phyloP scores from a whole-genome alignment of 352 stramenopile genomes.

The Globisporangium acanthophoron region DNA sequence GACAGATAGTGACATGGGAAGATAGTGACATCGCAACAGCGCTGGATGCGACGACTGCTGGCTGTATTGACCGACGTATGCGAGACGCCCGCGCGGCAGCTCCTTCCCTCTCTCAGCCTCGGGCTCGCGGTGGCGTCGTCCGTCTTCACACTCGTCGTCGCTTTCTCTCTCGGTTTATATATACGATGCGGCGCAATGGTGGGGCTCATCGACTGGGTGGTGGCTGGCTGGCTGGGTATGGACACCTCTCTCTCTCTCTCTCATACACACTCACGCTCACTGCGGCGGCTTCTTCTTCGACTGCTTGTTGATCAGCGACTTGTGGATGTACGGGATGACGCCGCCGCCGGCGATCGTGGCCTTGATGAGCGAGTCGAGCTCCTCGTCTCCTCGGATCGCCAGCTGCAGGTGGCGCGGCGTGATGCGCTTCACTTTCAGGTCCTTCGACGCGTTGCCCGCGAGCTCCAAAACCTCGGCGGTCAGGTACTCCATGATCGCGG shows the following conservation, averaged over 20 bases:
- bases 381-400: conserved; percentile 99
- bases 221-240: not conserved
- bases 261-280: conserved; percentile 24
- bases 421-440: conserved; percentile 98
- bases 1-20: not conserved
- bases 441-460: conserved; percentile 96
- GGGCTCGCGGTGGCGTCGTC: no score
- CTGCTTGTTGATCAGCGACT: conserved; percentile 99
- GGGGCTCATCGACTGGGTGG: not conserved
- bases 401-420: conserved; percentile 99
- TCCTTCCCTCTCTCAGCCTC: not conserved
- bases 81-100: no score
- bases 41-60: no score
- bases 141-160: not conserved
- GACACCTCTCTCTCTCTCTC: not conserved
- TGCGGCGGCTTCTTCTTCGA: conserved; percentile 83
- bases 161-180: conserved; percentile 9
- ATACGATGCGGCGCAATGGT: conserved; percentile 6
- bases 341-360: conserved; percentile 99
- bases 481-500: conserved; percentile 99
- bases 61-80: not conserved
- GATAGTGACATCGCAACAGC: not conserved
- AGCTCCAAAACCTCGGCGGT: conserved; percentile 99
- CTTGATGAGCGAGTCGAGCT: conserved; percentile 99
- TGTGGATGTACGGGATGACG: conserved; percentile 99